Evolutionary conservation across 805 yeast genomes (phyloP), one percentile per base, ranked within the genome.

Genomic region (Sugiyamaella americana): DNA sequence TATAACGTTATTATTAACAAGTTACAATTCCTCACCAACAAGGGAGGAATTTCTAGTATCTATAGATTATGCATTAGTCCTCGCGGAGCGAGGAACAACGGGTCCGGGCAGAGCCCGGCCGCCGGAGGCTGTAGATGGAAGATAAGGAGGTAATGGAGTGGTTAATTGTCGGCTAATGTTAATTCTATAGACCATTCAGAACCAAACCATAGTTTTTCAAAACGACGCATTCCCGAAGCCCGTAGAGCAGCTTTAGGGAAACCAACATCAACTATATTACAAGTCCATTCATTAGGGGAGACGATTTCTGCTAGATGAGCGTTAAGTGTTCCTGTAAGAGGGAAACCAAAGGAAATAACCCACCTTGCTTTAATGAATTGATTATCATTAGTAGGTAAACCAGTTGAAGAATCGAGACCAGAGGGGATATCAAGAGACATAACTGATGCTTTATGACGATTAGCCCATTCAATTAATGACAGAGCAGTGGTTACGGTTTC

Each of bases 351-450:
- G 30, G 89, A 80, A 3, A 82, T 74, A 32, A 86, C 73, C 66
- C 80, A 79, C 49, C 73, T 74, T 47, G 84, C 68, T 10, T 68
- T 63, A 6, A 82, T 58, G 20, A 18, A 46, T 18, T 37, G n/a
- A 4, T 39, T 21, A 3, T 26, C 8, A 30, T 41, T 45, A 37
- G 18, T 41, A 19, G 52, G 37, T 16, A 69, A 66, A 5, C 96
- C 97, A 0, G 94, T 78, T 3, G 93, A 86, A 5, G 88, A 82
- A 58, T 86, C 95, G 36, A 83, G 68, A 3, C 96, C 96, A 1
- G 88, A 76, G 3, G 95, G 89, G 22, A 85, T 75, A 58, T 87
- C 95, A 22, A 88, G 60, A 0, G 95, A 84, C 66, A 85, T 57
- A 6, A 75, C 67, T 34, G 74, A 72, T 4, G 73, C 63, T 11